phyloP scores from a whole-genome alignment of 169 alveolate species.

The Plasmodium gaboni region DNA sequence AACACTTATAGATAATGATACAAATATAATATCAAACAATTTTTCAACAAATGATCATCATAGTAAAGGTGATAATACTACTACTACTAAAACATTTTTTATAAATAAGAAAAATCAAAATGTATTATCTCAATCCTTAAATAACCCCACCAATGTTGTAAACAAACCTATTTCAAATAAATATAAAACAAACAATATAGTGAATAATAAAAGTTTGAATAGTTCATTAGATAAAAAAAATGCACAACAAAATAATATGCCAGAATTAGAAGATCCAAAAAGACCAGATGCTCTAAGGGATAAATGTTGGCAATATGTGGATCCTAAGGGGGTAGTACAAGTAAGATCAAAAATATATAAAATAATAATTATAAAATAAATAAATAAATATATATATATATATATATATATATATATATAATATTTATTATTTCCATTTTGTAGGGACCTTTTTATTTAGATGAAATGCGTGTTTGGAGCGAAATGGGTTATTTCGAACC shows the following conservation, averaged over 20 bases:
- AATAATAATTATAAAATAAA: not conserved
- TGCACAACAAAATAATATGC: not conserved
- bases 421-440: not conserved
- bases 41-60: not conserved
- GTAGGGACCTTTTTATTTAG: slow-evolving; percentile 80
- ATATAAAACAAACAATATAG: slow-evolving; percentile 14
- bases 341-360: slow-evolving; percentile 16
- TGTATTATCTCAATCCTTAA: not conserved
- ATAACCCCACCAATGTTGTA: slow-evolving; percentile 31
- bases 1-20: not conserved
- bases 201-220: slow-evolving; percentile 13
- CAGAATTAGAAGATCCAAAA: slow-evolving; percentile 30
- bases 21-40: not conserved
- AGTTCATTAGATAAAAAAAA: slow-evolving; percentile 23
- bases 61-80: not conserved
- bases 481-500: slow-evolving; percentile 83
- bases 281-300: slow-evolving; percentile 80
- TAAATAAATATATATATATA: not conserved
- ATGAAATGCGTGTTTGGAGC: slow-evolving; percentile 81
- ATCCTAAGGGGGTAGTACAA: slow-evolving; percentile 83
- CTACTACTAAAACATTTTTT: not conserved
- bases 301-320: slow-evolving; percentile 83
- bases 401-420: not conserved
- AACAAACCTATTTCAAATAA: slow-evolving; percentile 23
- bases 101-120: not conserved